These are phyloP conservation scores for Globisporangium nunn DNA, from an alignment of 352 stramenopile species.

Conservation along the genomic window DNA sequence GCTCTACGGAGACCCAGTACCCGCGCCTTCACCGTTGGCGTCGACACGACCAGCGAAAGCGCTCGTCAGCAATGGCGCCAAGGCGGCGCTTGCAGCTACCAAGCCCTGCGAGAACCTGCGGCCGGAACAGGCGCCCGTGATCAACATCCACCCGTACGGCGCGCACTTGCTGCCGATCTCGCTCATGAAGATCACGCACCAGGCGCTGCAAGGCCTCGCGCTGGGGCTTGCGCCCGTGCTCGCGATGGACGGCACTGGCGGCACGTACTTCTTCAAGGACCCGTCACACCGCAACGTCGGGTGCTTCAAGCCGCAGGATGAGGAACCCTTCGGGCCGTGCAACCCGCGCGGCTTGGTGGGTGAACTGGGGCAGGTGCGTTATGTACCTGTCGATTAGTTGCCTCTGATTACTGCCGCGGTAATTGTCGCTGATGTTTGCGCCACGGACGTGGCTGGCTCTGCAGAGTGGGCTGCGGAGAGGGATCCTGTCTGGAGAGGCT, in stretches of 20 bases:
- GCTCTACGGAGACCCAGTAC: conserved; percentile 21
- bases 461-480: conserved; percentile 80
- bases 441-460: too few relatives aligned
- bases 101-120: conserved; percentile 25
- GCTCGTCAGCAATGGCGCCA: conserved; percentile 7
- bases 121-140: conserved; percentile 46
- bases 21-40: conserved; percentile 1
- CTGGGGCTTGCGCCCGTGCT: conserved; percentile 89
- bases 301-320: conserved; percentile 98
- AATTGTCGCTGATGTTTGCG: not conserved
- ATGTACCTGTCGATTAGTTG: not conserved
- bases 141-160: conserved; percentile 77
- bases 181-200: conserved; percentile 81
- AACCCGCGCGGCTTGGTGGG: conserved; percentile 94
- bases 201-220: conserved; percentile 86
- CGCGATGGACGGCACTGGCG: conserved; percentile 94
- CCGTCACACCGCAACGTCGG: conserved; percentile 89
- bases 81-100: conserved; percentile 4
- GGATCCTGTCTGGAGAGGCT: conserved; percentile 94
- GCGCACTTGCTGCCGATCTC: conserved; percentile 63
- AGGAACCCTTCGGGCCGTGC: conserved; percentile 97
- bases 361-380: conserved; percentile 50
- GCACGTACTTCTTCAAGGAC: conserved; percentile 97
- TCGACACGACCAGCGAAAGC: conserved; percentile 1
- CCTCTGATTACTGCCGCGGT: not conserved